Evolutionary conservation across 371 early-diverging fungal genomes (phyloP).

Genomic region (Batkoa obscura): DNA sequence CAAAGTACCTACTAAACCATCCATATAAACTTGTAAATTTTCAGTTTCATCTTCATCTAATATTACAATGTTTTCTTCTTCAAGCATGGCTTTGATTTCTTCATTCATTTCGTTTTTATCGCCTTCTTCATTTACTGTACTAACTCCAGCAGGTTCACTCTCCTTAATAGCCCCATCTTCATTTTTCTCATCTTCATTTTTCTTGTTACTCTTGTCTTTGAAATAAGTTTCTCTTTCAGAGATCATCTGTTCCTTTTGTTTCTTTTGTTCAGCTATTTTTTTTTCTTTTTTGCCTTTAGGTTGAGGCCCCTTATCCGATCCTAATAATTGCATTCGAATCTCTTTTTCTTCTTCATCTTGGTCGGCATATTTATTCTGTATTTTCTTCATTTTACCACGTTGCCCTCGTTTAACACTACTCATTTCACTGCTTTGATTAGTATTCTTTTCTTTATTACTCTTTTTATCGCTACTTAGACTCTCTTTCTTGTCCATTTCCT

Average conservation of each 20-base stretch:
- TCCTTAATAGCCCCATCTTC: background rate
- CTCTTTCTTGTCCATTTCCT: background rate
- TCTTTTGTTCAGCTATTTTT: slow-evolving; percentile 30
- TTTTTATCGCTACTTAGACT: too few species aligned
- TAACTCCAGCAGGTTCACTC: too few species aligned
- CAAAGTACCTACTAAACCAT: slow-evolving; percentile 61
- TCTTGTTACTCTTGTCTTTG: slow-evolving; percentile 9
- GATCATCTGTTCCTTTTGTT: slow-evolving; percentile 18
- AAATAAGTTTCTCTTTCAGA: slow-evolving; percentile 9
- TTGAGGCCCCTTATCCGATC: slow-evolving; percentile 47
- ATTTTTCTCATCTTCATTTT: background rate
- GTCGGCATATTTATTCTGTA: slow-evolving; percentile 80
- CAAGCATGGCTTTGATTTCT: too few species aligned
- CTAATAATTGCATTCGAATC: slow-evolving; percentile 61
- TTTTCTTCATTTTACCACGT: slow-evolving; percentile 69
- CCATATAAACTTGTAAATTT: slow-evolving; percentile 39
- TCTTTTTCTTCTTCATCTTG: slow-evolving; percentile 85
- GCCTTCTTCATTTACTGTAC: background rate
- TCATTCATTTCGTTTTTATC: slow-evolving; percentile 4
- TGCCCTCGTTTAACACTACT: slow-evolving; percentile 48
- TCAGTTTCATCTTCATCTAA: slow-evolving; percentile 34
- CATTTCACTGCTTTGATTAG: background rate
- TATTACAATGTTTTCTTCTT: too few species aligned
- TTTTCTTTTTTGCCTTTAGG: slow-evolving; percentile 51
- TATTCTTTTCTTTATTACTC: too few species aligned